phyloP scores from a whole-genome alignment of 768 basidiomycete genomes.

The Suillus hirtellus region DNA sequence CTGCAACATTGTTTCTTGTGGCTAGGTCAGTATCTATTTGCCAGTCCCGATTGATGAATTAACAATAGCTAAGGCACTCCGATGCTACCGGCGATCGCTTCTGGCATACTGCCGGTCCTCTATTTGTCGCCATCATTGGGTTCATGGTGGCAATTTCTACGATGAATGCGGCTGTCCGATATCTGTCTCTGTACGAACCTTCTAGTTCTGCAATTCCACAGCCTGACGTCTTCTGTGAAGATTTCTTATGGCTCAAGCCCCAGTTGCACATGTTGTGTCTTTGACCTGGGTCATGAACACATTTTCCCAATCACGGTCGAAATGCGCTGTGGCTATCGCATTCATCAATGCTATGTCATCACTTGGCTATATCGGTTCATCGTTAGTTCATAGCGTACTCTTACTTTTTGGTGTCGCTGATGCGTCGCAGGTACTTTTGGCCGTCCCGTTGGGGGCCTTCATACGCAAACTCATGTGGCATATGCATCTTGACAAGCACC shows the following conservation, averaged over 20 bases:
- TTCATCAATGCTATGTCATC: constrained; percentile 78
- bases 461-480: constrained; percentile 69
- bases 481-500: constrained; percentile 63
- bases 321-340: constrained; percentile 83
- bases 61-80: constrained; percentile 51
- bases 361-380: constrained; percentile 78
- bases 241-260: constrained; percentile 74
- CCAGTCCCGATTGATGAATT: constrained; percentile 1
- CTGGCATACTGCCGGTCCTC: constrained; percentile 60
- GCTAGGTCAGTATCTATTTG: constrained; percentile 40
- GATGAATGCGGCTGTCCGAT: constrained; percentile 59
- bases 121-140: constrained; percentile 63
- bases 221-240: constrained; percentile 32
- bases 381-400: constrained; percentile 47
- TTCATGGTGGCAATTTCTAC: constrained; percentile 65
- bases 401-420: not conserved
- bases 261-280: constrained; percentile 68
- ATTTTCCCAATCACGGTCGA: constrained; percentile 74
- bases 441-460: constrained; percentile 67
- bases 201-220: not conserved
- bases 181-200: constrained; percentile 56
- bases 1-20: constrained; percentile 52
- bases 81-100: constrained; percentile 71
- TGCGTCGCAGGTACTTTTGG: constrained; percentile 55
- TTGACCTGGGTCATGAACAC: constrained; percentile 52